Percentiles rank a stretch among this genome's conserved stretches.
Evolutionary conservation across 2,329 filamentous ascomycete species (phyloP).

Genomic region (Lasiodiplodia sp.): DNA sequence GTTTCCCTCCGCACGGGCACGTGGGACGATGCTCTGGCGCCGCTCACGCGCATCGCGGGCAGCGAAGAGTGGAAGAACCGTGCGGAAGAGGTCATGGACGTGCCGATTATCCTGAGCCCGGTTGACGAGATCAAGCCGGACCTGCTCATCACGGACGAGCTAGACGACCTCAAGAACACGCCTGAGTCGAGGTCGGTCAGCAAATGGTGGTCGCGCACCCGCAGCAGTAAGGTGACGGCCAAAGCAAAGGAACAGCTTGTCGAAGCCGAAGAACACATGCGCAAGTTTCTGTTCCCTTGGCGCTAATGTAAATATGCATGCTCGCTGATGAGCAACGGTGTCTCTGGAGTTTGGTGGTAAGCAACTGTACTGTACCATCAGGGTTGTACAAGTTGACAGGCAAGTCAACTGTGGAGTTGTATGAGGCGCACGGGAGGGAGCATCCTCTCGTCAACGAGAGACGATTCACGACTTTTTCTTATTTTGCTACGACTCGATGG

Average conservation of each 20-base stretch:
- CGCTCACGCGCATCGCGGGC: slow-evolving; percentile 61
- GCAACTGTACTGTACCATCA: slow-evolving; percentile 8
- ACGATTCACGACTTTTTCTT: slow-evolving; percentile 9
- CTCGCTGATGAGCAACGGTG: slow-evolving; percentile 23
- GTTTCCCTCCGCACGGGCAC: slow-evolving; percentile 73
- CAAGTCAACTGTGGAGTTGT: slow-evolving; percentile 15
- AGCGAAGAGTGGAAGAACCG: slow-evolving; percentile 48
- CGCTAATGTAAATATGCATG: slow-evolving; percentile 37
- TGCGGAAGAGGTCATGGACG: slow-evolving; percentile 45
- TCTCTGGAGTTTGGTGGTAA: slow-evolving; percentile 20
- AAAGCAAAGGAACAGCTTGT: slow-evolving; percentile 45
- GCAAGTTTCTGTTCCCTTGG: slow-evolving; percentile 44
- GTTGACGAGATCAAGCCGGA: slow-evolving; percentile 42
- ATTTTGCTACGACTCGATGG: slow-evolving; percentile 14
- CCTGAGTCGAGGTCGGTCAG: slow-evolving; percentile 37
- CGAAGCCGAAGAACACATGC: slow-evolving; percentile 46
- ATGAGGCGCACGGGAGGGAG: slow-evolving; percentile 23
- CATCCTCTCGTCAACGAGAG: slow-evolving; percentile 26
- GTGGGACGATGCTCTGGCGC: slow-evolving; percentile 84
- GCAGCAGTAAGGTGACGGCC: slow-evolving; percentile 32
- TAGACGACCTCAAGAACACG: slow-evolving; percentile 37
- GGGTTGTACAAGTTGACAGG: slow-evolving; percentile 11
- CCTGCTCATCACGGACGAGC: slow-evolving; percentile 43
- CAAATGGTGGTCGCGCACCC: slow-evolving; percentile 41
- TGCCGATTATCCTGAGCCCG: slow-evolving; percentile 47